Evolutionary conservation across 257 asterid species (phyloP).

Genomic region (Sherardia arvensis): DNA sequence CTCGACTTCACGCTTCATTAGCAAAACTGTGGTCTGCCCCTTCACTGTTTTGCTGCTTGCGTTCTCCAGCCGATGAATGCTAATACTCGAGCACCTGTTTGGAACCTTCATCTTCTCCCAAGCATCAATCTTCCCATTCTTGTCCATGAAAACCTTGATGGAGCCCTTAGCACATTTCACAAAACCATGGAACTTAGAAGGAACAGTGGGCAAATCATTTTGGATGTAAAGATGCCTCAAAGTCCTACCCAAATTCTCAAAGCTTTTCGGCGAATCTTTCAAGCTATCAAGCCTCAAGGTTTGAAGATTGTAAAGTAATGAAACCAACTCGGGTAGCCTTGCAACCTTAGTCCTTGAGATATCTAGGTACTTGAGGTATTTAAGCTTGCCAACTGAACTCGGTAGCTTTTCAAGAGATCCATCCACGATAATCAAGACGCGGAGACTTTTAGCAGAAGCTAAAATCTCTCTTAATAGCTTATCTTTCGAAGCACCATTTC

Average conservation of each 20-base stretch:
- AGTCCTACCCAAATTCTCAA: conserved; percentile 6
- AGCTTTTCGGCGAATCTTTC: neutral
- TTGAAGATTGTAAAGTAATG: conserved; percentile 16
- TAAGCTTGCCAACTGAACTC: conserved; percentile 5
- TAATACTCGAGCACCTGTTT: neutral
- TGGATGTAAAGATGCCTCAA: conserved; percentile 12
- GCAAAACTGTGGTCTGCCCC: no score
- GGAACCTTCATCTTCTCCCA: neutral
- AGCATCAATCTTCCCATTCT: neutral
- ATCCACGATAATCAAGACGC: conserved; percentile 8
- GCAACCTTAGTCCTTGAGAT: neutral
- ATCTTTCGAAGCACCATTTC: no score
- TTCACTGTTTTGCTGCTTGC: neutral
- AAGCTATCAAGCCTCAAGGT: conserved; percentile 5
- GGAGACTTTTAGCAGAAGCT: neutral
- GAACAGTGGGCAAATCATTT: neutral
- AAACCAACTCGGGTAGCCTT: conserved; percentile 11
- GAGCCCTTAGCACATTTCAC: neutral
- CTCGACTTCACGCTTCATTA: neutral
- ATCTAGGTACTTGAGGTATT: conserved; percentile 17
- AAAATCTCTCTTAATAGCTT: neutral
- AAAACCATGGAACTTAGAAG: neutral
- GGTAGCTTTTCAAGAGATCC: neutral
- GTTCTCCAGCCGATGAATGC: conserved; percentile 9
- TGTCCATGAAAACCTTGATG: neutral